Conservation (phyloP, 306 rosid species). For the Hippophae gyantsensis region DNA sequence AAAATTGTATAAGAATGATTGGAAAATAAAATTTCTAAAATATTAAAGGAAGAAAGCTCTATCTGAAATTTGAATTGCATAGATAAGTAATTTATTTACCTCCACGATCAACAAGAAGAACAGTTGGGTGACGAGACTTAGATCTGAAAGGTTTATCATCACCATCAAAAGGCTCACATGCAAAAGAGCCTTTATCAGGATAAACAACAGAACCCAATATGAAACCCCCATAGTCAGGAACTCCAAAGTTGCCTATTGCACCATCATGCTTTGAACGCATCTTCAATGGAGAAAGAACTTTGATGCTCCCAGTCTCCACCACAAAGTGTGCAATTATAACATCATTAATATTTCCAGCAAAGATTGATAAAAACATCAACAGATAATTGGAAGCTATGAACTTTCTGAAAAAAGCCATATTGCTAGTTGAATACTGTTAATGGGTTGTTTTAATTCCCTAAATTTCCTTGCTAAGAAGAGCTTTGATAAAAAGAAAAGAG, state of each 20-base stretch:
- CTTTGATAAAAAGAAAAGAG: not conserved
- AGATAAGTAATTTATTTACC: constrained; percentile 25
- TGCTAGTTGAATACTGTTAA: not conserved
- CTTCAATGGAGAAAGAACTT: constrained; percentile 45
- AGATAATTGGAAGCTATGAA: not conserved
- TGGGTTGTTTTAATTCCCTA: not conserved
- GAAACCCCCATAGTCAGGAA: constrained; percentile 84
- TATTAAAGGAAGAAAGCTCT: too few relatives aligned
- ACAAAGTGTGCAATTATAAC: constrained; percentile 45
- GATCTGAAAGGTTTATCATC: constrained; percentile 57
- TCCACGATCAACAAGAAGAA: constrained; percentile 84
- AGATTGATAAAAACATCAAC: not conserved
- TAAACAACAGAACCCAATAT: constrained; percentile 59
- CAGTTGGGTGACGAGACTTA: constrained; percentile 29
- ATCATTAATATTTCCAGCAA: constrained; percentile 6
- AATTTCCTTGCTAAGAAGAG: not conserved
- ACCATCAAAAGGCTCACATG: constrained; percentile 56
- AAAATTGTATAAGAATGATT: too few relatives aligned
- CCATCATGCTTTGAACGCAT: constrained; percentile 45
- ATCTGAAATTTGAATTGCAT: too few relatives aligned
- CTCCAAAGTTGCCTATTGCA: constrained; percentile 79
- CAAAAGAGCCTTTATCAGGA: constrained; percentile 42
- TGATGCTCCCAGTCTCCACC: constrained; percentile 72
- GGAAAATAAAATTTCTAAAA: too few relatives aligned
- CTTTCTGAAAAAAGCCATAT: constrained; percentile 24